These are phyloP conservation scores for Coemansia pectinata DNA, from an alignment of 192 early-diverging fungal species.

Conservation along the genomic window DNA sequence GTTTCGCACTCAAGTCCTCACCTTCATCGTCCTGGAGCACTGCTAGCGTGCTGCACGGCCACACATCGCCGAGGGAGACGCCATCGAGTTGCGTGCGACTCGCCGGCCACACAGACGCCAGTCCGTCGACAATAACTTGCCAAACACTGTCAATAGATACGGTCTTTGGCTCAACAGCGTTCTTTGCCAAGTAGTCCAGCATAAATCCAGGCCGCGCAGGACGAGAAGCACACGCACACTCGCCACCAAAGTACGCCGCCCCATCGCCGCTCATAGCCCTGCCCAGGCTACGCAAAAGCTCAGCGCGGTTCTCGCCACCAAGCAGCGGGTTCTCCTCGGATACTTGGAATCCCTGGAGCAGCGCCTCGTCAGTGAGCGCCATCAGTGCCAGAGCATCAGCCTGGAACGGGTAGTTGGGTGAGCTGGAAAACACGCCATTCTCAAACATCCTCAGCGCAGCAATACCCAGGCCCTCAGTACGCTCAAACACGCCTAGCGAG, in stretches of 20 bases:
- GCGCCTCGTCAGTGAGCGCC: constrained; percentile 21
- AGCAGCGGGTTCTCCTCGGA: constrained; percentile 73
- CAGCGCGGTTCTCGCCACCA: constrained; percentile 74
- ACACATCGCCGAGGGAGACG: constrained; percentile 85
- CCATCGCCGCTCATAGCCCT: constrained; percentile 50
- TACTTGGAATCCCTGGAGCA: constrained; percentile 75
- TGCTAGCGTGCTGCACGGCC: constrained; percentile 69
- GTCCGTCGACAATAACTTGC: constrained; percentile 74
- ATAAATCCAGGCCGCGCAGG: constrained; percentile 80
- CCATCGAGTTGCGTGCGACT: constrained; percentile 76
- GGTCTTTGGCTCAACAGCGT: constrained; percentile 35
- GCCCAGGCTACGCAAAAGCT: constrained; percentile 69
- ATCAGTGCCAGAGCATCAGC: constrained; percentile 62
- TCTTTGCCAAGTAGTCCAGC: constrained; percentile 73
- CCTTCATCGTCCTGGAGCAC: constrained; percentile 7
- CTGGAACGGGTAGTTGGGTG: constrained; percentile 58
- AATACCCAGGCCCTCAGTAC: constrained; percentile 87
- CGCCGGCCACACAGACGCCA: constrained; percentile 85
- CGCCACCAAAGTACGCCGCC: constrained; percentile 60
- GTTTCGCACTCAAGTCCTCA: constrained; percentile 22
- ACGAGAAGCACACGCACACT: constrained; percentile 27
- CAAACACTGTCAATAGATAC: constrained; percentile 75
- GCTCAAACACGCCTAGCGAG: constrained; percentile 48
- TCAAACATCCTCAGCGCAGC: constrained; percentile 86
- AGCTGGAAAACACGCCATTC: constrained; percentile 72